Evolutionary conservation across 108 stramenopile species (phyloP).

Genomic region (Seminavis robusta): DNA sequence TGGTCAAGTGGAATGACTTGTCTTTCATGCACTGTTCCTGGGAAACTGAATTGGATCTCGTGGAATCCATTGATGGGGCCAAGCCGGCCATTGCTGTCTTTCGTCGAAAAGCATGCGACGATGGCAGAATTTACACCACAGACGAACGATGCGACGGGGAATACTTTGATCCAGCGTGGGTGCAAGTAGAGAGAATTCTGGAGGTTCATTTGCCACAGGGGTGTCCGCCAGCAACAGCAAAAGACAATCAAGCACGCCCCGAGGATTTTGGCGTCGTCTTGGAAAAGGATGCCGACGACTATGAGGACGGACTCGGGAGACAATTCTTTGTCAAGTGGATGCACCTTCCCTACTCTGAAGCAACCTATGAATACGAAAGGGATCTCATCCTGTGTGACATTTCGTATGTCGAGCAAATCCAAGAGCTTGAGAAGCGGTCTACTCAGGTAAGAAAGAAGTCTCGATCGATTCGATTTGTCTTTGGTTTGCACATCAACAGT

Average conservation of each 20-base stretch:
- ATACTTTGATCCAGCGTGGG: conserved; percentile 81
- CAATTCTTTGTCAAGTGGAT: conserved; percentile 83
- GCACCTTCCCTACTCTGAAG: conserved; percentile 57
- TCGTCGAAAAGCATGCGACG: conserved; percentile 59
- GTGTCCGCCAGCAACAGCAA: conserved; percentile 23
- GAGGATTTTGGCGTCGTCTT: conserved; percentile 58
- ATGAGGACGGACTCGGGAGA: conserved; percentile 67
- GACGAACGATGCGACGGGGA: conserved; percentile 90
- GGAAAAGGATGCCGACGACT: conserved; percentile 54
- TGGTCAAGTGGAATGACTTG: conserved; percentile 81
- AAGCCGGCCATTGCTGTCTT: conserved; percentile 68
- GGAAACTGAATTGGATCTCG: conserved; percentile 83
- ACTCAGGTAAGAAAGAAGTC: conserved; percentile 50
- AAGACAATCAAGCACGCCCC: conserved; percentile 9
- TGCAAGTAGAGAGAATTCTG: conserved; percentile 75
- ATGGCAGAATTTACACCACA: conserved; percentile 57
- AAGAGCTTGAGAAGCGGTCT: conserved; percentile 43
- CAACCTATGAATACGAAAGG: conserved; percentile 77
- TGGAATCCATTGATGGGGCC: conserved; percentile 58
- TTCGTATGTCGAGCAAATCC: conserved; percentile 54
- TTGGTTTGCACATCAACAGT: too few species aligned
- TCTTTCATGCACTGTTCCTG: conserved; percentile 80
- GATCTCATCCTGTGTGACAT: conserved; percentile 79
- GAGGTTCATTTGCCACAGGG: conserved; percentile 46
- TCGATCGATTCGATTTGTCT: too few species aligned